Evolutionary conservation across 129 eudicot species (phyloP), one percentile per base, ranked within the genome.

Genomic region (Centrapalus pauciflorus): DNA sequence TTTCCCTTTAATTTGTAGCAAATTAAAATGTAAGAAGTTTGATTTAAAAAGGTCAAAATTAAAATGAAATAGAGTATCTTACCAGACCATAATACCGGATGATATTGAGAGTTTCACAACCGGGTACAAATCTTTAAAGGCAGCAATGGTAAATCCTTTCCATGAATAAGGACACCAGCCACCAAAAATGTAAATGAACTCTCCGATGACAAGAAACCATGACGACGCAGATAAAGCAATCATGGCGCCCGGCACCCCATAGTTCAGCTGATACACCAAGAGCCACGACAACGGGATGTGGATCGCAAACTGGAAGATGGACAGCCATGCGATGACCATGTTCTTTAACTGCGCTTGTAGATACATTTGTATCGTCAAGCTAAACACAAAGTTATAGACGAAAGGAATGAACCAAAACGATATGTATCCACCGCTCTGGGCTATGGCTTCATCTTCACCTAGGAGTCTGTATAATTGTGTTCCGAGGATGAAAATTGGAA

Each of bases 1-100:
- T n/a, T n/a, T n/a, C n/a, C n/a, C n/a, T n/a, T n/a, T n/a, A n/a
- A n/a, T n/a, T n/a, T n/a, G n/a, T n/a, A n/a, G n/a, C n/a, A 37
- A 34, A 0, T 67, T 56, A 4, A 24, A 45, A 24, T 23, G 34
- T 17, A 26, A 65, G 17, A 11, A 16, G 34, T 5, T 57, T 58
- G 69, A 59, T 69, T 46, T 43, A 4, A 57, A 74, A 56, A 66
- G 63, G 63, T 58, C 79, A 67, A 58, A 9, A 57, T 33, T 10
- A 20, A 8, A 30, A 1, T 51, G 20, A n/a, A 25, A 0, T 25
- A 12, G 19, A 54, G n/a, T 7, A 61, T n/a, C 82, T 71, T 81
- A 85, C 96, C 94, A 89, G 61, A 89, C 83, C 96, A 89, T 89
- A 23, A 85, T 40, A 37, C 96, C 96, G 58, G 94, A 89, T 62